A percentile compares a stretch with the other conserved stretches of the same genome.
These are phyloP conservation scores for Solanum microdontum DNA, from an alignment of 257 asterid genomes.

Conservation along the genomic window DNA sequence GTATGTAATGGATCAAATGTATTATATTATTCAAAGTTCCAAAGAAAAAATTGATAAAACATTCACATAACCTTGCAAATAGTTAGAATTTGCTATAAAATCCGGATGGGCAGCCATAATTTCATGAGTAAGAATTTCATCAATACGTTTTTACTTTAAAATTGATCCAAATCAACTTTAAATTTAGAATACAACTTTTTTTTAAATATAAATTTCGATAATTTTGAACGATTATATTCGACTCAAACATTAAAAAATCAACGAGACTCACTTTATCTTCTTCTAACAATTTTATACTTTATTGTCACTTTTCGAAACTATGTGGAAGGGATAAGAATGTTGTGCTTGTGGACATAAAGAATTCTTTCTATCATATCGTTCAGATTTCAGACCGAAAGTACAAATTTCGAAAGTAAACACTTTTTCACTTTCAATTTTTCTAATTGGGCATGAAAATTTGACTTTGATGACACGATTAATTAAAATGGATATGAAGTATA, in stretches of 20 bases:
- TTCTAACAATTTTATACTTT: background rate
- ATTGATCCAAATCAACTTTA: background rate
- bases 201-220: background rate
- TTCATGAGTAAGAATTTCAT: background rate
- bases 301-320: background rate
- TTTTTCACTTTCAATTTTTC: background rate
- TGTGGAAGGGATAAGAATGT: background rate
- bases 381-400: background rate
- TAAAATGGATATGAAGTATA: too few species aligned
- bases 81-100: background rate
- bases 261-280: too few species aligned
- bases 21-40: background rate
- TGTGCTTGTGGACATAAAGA: background rate
- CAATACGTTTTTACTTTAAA: background rate
- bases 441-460: background rate
- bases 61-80: background rate
- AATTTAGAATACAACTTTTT: background rate
- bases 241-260: background rate
- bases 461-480: background rate
- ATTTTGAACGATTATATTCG: background rate
- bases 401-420: background rate
- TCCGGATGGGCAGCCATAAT: too few species aligned
- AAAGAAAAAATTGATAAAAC: too few species aligned
- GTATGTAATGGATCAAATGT: background rate
- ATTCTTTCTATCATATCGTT: background rate